Evolutionary conservation across 345 rosid genomes (phyloP).

Genomic region (Ceriops tagal): DNA sequence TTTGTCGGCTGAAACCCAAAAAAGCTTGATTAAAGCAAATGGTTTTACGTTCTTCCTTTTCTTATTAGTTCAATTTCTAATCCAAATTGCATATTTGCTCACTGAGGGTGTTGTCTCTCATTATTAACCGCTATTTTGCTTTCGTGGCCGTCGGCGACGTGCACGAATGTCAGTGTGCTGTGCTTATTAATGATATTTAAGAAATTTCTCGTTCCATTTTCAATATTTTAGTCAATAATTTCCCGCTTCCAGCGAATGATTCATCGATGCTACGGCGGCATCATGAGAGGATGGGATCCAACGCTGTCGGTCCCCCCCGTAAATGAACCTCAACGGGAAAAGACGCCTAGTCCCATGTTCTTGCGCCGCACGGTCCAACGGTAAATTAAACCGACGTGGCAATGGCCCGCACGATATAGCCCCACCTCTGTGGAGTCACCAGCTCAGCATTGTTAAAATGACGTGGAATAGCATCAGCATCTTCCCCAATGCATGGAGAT

Average conservation of each 20-base stretch:
- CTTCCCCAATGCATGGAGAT: fast-evolving
- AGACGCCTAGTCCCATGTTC: no score
- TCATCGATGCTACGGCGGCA: neutral
- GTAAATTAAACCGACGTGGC: neutral
- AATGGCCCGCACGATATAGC: neutral
- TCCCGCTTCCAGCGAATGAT: neutral
- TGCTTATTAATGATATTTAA: no score
- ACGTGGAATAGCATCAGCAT: neutral
- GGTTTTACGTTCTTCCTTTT: no score
- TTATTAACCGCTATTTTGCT: no score
- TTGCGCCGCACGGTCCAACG: neutral
- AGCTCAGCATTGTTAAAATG: neutral
- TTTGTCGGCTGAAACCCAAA: no score
- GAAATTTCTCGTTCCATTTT: no score
- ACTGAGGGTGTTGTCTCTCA: no score
- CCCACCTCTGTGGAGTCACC: neutral
- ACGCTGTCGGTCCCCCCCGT: neutral
- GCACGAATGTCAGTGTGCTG: no score
- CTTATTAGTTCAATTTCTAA: no score
- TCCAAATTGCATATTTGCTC: no score
- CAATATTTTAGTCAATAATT: neutral
- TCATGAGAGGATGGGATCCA: neutral
- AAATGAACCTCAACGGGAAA: neutral
- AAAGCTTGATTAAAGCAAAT: no score
- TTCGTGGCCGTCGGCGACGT: no score